These are phyloP conservation scores for Ophiostoma perfectum DNA, from an alignment of 2,329 filamentous ascomycete species.

Conservation along the genomic window DNA sequence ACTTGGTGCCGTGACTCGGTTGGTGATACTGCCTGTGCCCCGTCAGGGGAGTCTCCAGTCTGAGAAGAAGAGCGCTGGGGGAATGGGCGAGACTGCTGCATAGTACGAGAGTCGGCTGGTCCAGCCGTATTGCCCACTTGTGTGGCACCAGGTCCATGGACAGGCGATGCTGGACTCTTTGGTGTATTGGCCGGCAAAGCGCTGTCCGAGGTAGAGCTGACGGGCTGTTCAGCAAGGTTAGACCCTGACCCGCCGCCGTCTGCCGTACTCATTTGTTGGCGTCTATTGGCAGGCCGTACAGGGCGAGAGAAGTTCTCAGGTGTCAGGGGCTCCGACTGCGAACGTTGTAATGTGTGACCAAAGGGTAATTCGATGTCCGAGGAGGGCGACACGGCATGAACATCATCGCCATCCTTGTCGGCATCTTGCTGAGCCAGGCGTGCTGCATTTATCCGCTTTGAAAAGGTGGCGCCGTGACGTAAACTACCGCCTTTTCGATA, in stretches of 20 bases:
- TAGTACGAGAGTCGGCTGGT: conserved; percentile 6
- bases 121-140: neutral
- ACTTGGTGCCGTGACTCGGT: conserved; percentile 29
- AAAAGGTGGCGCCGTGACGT: conserved; percentile 69
- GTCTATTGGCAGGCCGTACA: neutral
- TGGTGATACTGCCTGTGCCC: conserved; percentile 30
- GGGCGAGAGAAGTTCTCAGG: conserved; percentile 38
- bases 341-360: conserved; percentile 52
- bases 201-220: neutral
- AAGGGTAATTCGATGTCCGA: conserved; percentile 43
- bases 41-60: conserved; percentile 40
- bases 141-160: neutral
- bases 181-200: neutral
- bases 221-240: neutral
- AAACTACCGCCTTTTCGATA: conserved; percentile 83
- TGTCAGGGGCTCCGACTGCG: conserved; percentile 64
- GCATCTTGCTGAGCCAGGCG: conserved; percentile 58
- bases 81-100: conserved; percentile 36
- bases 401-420: conserved; percentile 43
- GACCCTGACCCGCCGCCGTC: neutral
- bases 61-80: conserved; percentile 54
- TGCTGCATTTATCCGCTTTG: conserved; percentile 61
- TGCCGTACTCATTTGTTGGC: neutral
- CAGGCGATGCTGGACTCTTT: neutral
- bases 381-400: conserved; percentile 36